phyloP scores from a whole-genome alignment of 768 basidiomycete genomes.

The Filobasidium floriforme region DNA sequence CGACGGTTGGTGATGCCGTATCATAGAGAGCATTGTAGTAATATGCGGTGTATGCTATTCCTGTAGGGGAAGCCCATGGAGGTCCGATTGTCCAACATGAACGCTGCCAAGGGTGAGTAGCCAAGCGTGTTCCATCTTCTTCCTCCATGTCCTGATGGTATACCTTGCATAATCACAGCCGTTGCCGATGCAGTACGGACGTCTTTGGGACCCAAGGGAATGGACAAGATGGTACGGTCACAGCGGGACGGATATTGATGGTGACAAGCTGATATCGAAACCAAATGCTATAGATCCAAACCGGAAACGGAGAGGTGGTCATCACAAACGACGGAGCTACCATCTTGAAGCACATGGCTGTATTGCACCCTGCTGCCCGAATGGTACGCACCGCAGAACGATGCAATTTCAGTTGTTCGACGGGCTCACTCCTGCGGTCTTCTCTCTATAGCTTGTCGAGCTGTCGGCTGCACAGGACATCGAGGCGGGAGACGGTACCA shows the following conservation, averaged over 20 bases:
- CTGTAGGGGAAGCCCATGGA: conserved; percentile 92
- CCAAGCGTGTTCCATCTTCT: neutral
- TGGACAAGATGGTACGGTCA: conserved; percentile 91
- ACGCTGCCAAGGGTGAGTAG: conserved; percentile 67
- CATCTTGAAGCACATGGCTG: conserved; percentile 83
- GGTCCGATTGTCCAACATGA: conserved; percentile 91
- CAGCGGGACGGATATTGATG: neutral
- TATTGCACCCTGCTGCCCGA: conserved; percentile 93
- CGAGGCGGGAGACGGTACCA: conserved; percentile 97
- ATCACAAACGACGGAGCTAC: conserved; percentile 99
- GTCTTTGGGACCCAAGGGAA: conserved; percentile 89
- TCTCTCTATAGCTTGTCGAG: conserved; percentile 70
- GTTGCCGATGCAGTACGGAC: conserved; percentile 97
- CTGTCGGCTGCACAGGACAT: conserved; percentile 95
- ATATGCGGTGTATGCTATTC: neutral
- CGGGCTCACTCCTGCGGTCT: conserved; percentile 7
- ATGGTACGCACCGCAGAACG: conserved; percentile 57
- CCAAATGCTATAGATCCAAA: conserved; percentile 66
- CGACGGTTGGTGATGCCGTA: neutral
- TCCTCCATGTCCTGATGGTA: neutral
- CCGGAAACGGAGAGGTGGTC: conserved; percentile 88
- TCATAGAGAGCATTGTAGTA: neutral
- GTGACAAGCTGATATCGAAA: neutral
- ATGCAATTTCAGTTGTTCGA: neutral
- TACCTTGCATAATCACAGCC: conserved; percentile 50